These are phyloP conservation scores for Blastocrithidia nonstop DNA, from an alignment of 208 protist species.

Conservation along the genomic window DNA sequence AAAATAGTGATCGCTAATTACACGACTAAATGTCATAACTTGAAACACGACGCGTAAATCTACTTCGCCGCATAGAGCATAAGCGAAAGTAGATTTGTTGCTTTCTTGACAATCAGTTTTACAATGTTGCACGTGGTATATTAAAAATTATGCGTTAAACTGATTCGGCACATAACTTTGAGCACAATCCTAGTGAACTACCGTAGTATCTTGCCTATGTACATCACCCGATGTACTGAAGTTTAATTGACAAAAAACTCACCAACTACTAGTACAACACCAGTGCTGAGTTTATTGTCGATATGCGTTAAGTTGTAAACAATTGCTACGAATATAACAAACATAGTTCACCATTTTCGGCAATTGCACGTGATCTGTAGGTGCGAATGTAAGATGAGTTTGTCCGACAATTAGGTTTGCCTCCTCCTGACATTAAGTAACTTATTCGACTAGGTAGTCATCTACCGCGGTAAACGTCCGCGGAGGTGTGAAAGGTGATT, in stretches of 20 bases:
- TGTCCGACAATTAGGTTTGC: conserved; percentile 34
- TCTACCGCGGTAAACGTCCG: conserved; percentile 13
- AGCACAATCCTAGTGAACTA: conserved; percentile 23
- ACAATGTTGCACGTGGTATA: conserved; percentile 28
- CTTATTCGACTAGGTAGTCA: conserved; percentile 16
- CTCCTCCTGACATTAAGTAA: conserved; percentile 18
- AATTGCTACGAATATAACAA: conserved; percentile 77
- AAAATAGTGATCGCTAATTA: too few relatives aligned
- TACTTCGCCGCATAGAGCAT: conserved; percentile 30
- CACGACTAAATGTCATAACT: too few relatives aligned
- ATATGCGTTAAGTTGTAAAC: conserved; percentile 67
- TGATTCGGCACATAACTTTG: conserved; percentile 28
- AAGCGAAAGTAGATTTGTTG: conserved; percentile 27
- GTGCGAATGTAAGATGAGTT: conserved; percentile 72
- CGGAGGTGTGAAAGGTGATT: conserved; percentile 11
- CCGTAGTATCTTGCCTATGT: conserved; percentile 34
- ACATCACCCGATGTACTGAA: conserved; percentile 44
- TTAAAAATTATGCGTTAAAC: conserved; percentile 13
- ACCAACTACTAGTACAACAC: conserved; percentile 37
- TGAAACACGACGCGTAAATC: conserved; percentile 1
- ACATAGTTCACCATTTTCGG: conserved; percentile 16
- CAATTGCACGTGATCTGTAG: conserved; percentile 35
- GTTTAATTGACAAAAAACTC: conserved; percentile 38
- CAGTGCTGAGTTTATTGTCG: conserved; percentile 42
- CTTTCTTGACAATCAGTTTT: conserved; percentile 48